These are phyloP conservation scores for Neonectria coccinea DNA, from an alignment of 2,329 filamentous ascomycete species.

Conservation along the genomic window DNA sequence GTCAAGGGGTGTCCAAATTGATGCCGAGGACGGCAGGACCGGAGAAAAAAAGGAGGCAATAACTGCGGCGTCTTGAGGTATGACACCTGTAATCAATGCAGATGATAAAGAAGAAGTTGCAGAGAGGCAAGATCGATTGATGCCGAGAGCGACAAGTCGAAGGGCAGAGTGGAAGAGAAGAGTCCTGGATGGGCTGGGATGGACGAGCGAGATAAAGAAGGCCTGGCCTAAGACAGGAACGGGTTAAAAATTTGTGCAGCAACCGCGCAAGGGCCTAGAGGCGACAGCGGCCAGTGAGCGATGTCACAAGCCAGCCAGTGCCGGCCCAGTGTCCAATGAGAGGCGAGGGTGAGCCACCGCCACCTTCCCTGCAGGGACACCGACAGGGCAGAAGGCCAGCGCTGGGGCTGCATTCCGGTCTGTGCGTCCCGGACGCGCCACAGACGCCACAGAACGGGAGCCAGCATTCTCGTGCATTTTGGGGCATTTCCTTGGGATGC, in stretches of 20 bases:
- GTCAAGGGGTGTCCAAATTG: conserved; percentile 31
- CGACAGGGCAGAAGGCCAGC: conserved; percentile 11
- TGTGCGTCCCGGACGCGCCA: conserved; percentile 7
- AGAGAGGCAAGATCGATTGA: conserved; percentile 12
- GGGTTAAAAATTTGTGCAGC: conserved; percentile 40
- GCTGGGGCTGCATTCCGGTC: not conserved
- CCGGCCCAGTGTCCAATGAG: conserved; percentile 1
- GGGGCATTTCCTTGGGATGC: not conserved
- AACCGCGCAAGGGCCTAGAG: conserved; percentile 29
- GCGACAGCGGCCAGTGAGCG: conserved; percentile 6
- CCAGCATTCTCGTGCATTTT: conserved; percentile 5
- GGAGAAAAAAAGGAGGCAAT: conserved; percentile 15
- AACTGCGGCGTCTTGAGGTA: not conserved
- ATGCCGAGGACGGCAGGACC: conserved; percentile 15
- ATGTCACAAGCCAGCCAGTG: conserved; percentile 38
- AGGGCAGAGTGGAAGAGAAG: conserved; percentile 15
- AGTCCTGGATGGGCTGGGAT: conserved; percentile 15
- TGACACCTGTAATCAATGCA: not conserved
- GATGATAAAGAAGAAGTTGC: conserved; percentile 8
- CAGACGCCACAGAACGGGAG: conserved; percentile 20
- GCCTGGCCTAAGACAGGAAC: conserved; percentile 36
- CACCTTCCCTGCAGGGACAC: conserved; percentile 25
- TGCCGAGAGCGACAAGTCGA: conserved; percentile 14
- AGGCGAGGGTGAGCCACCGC: conserved; percentile 28
- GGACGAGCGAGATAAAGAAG: conserved; percentile 36